These are phyloP conservation scores for Citeromyces hawaiiensis DNA, from an alignment of 1,139 yeast genomes.

Conservation along the genomic window DNA sequence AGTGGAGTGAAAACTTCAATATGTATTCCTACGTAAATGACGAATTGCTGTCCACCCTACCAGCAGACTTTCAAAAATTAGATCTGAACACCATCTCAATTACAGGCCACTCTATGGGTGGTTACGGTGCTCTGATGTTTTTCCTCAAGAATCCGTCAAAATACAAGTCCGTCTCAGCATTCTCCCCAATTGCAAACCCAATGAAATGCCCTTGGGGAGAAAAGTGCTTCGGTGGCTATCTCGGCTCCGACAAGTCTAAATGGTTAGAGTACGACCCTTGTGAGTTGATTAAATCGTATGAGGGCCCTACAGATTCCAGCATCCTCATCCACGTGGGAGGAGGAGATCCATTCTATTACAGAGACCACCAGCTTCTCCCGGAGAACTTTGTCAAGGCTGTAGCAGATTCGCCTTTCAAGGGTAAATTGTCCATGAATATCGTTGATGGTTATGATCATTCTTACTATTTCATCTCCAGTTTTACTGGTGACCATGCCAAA, in stretches of 20 bases:
- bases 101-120: conserved; percentile 98
- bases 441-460: conserved; percentile 89
- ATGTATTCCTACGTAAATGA: conserved; percentile 78
- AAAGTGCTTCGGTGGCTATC: conserved; percentile 68
- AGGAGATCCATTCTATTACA: conserved; percentile 54
- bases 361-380: conserved; percentile 60
- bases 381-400: conserved; percentile 61
- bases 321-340: conserved; percentile 81
- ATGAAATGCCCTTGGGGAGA: conserved; percentile 71
- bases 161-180: conserved; percentile 79
- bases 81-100: conserved; percentile 53
- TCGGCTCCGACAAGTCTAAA: conserved; percentile 41
- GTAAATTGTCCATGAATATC: conserved; percentile 42
- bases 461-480: conserved; percentile 73
- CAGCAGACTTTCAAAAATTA: conserved; percentile 31
- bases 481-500: conserved; percentile 73
- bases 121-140: conserved; percentile 80
- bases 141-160: conserved; percentile 61
- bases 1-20: conserved; percentile 60
- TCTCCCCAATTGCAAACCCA: conserved; percentile 85
- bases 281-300: conserved; percentile 43
- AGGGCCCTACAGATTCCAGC: conserved; percentile 25
- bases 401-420: conserved; percentile 41
- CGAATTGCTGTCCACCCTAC: conserved; percentile 48
- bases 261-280: conserved; percentile 82